Evolutionary conservation across 176 grass and related monocot species (phyloP), one percentile per base, ranked within the genome.

Genomic region (Eragrostis nindensis): DNA sequence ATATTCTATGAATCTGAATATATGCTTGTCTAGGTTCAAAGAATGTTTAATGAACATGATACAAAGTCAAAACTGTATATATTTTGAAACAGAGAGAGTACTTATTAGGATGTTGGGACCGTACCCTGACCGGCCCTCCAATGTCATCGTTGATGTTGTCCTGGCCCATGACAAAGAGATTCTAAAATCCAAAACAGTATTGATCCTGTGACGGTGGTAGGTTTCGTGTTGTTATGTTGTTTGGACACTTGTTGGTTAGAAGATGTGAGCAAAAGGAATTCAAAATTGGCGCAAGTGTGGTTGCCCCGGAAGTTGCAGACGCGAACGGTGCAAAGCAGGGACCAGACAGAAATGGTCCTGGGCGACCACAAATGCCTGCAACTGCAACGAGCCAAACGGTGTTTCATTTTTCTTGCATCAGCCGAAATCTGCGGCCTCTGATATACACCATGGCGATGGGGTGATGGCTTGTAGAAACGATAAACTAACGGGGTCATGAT

Each of bases 191-290:
- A 32, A 41, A 39, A 39, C 17, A 36, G 62, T 11, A 30, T 29
- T 36, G 11, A 66, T 16, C 45, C 25, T 53, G 7, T 24, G 55
- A 48, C 30, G 3, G 15, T 12, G 50, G 50, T 84, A 77, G 65
- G 73, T 69, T 25, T 36, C 25, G 19, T 29, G 30, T 7, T 59
- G 41, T 69, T 71, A 71, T 78, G 74, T 64, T 71, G 32, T 21
- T 48, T 72, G 75, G 66, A 52, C 67, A 40, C 47, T 78, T 68
- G 83, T 61, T 62, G n/a, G n/a, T 64, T 44, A 2, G 16, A 79
- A 54, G 32, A 77, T 43, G 56, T 27, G 75, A 72, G 75, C 75
- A 79, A 85, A 79, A 71, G 74, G 83, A 78, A 78, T 85, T 78
- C 68, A 71, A 78, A 71, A 62, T 71, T 32, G 83, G 53, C 18